Conservation (phyloP, 495 filamentous ascomycete genomes). For the Lindgomyces ingoldianus region DNA sequence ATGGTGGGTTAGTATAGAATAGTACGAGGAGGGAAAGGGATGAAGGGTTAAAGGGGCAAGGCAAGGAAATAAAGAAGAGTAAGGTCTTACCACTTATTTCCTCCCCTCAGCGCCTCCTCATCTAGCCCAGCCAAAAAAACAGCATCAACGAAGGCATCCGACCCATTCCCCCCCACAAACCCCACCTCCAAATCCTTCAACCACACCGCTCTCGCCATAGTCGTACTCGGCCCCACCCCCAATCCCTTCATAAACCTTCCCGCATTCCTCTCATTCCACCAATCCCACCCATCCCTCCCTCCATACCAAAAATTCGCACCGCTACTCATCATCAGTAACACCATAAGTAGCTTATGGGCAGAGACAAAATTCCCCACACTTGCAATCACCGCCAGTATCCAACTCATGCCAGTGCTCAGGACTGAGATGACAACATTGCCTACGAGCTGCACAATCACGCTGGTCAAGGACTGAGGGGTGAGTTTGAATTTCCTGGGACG, state of each 20-base stretch:
- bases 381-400: conserved; percentile 62
- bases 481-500: conserved; percentile 59
- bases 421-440: conserved; percentile 69
- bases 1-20: conserved; percentile 1
- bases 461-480: conserved; percentile 64
- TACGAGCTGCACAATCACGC: conserved; percentile 69
- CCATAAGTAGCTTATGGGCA: conserved; percentile 73
- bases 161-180: conserved; percentile 23
- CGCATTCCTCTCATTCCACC: conserved; percentile 85
- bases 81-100: conserved; percentile 25
- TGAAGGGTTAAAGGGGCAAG: no score
- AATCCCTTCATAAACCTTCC: conserved; percentile 74
- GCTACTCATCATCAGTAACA: conserved; percentile 65
- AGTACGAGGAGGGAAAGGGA: background rate
- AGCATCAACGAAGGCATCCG: conserved; percentile 6
- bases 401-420: conserved; percentile 71
- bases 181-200: conserved; percentile 74
- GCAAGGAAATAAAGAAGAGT: background rate
- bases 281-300: conserved; percentile 64
- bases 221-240: conserved; percentile 72
- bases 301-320: conserved; percentile 71
- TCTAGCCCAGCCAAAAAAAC: no score
- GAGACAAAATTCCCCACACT: conserved; percentile 68
- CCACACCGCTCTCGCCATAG: conserved; percentile 85
- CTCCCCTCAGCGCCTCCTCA: conserved; percentile 41